Evolutionary conservation across 208 protist species (phyloP).

Genomic region (Trypanosoma mega): DNA sequence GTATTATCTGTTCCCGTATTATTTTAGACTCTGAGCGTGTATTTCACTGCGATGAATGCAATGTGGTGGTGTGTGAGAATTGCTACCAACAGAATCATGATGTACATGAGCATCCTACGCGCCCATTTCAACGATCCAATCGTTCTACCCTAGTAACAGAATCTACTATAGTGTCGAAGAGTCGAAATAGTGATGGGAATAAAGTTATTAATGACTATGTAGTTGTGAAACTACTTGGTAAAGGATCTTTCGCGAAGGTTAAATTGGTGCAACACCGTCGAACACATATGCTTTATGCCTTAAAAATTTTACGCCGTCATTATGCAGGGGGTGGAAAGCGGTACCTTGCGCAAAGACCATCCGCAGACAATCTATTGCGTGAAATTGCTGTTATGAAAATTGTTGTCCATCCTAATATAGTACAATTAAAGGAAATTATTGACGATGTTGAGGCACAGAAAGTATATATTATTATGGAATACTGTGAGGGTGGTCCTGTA

Average conservation of each 20-base stretch:
- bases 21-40: conserved; percentile 73
- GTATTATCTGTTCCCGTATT: conserved; percentile 41
- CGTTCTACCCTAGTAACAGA: conserved; percentile 38
- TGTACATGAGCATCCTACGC: conserved; percentile 59
- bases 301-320: conserved; percentile 70
- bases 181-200: conserved; percentile 70
- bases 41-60: conserved; percentile 71
- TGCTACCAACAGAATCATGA: conserved; percentile 35
- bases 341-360: conserved; percentile 8
- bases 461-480: conserved; percentile 95
- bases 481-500: conserved; percentile 81
- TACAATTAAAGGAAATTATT: conserved; percentile 95
- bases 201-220: conserved; percentile 92
- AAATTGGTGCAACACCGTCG: conserved; percentile 84
- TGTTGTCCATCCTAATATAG: conserved; percentile 94
- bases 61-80: conserved; percentile 57
- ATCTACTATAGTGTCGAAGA: conserved; percentile 48
- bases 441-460: conserved; percentile 90
- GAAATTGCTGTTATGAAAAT: conserved; percentile 97
- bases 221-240: conserved; percentile 74
- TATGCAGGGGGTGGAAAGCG: conserved; percentile 21
- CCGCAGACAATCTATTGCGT: conserved; percentile 67
- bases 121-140: conserved; percentile 50
- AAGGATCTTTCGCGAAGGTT: conserved; percentile 82
- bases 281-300: conserved; percentile 64